phyloP scores from a whole-genome alignment of 257 asterid species.

The Petunia secreta region DNA sequence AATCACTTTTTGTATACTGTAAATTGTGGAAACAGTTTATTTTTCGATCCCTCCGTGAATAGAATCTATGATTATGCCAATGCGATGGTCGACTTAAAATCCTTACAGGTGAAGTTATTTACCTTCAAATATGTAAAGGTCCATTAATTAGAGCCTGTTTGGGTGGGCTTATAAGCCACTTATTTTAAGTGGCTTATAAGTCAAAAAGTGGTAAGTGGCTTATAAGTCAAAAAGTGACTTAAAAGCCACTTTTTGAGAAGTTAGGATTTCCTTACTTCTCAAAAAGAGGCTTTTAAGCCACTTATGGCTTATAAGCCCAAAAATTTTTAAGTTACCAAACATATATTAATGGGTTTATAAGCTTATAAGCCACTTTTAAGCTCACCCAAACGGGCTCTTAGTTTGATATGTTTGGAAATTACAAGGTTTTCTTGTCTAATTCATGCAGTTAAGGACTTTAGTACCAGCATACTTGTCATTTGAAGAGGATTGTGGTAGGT shows the following conservation, averaged over 20 bases:
- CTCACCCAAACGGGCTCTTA: too few species aligned
- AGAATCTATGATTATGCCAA: constrained; percentile 71
- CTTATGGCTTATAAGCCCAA: too few species aligned
- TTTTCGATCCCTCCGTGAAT: constrained; percentile 71
- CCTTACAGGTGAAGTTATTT: constrained; percentile 60
- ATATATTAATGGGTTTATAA: too few species aligned
- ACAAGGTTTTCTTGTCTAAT: constrained; percentile 29
- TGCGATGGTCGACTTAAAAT: constrained; percentile 71
- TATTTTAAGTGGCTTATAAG: too few species aligned
- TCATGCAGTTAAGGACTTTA: constrained; percentile 73
- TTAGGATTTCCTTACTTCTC: too few species aligned
- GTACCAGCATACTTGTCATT: constrained; percentile 78
- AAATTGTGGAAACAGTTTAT: constrained; percentile 66
- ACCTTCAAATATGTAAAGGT: constrained; percentile 23
- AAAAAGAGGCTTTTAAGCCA: too few species aligned
- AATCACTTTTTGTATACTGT: constrained; percentile 34
- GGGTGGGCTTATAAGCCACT: too few species aligned
- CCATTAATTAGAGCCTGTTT: background rate
- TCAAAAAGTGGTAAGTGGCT: too few species aligned
- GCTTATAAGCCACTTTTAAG: too few species aligned
- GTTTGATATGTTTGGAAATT: constrained; percentile 7
- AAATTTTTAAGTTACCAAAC: too few species aligned
- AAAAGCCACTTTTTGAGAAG: too few species aligned
- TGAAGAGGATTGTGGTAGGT: constrained; percentile 82
- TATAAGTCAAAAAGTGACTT: too few species aligned